Base-by-base conservation (phyloP, 1,139 yeast species). In the Geotrichum aggregatum region DNA sequence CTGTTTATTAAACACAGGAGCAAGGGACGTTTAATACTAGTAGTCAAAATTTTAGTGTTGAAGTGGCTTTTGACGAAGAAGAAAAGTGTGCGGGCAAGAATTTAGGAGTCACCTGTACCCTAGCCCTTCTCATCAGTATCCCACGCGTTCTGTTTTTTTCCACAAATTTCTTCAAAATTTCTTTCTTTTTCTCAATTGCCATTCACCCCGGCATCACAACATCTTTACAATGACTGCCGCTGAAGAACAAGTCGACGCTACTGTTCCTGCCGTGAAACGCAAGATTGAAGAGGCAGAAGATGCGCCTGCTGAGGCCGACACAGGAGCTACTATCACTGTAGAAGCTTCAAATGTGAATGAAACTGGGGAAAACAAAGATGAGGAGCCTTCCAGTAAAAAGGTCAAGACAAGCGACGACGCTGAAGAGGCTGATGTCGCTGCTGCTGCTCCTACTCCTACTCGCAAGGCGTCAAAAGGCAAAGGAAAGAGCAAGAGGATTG, bases 401-500 rank as follows among this genome's bases (percentile, higher is more conserved):
- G 52, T 58, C 56, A 57, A 52, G 57, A 43, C 35, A 13, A 33
- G 28, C 10, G 56, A 40, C 36, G 57, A 51, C 31, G 58, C 49
- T 44, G 47, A 58, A 56, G 45, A 56, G 58, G 22, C 63, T 56
- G 45, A 42, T 10, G 39, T 22, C n/a, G 18, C 48, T 21, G 24
- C 31, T 14, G 33, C 13, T 8, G 40, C 28, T 5, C 13, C 39
- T 10, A 28, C 47, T 33, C 14, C 19, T 18, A 22, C 39, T 6
- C 33, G 31, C 11, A 43, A 43, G 24, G 60, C 61, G 55, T 59
- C 57, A 38, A 56, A 56, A 49, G 61, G 60, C 28, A 64, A 61
- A 55, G 54, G 50, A 16, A 47, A 57, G 43, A 54, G 54, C 50
- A 47, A 59, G 47, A 56, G 62, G 35, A 43, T 43, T 46, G 57